A percentile compares a stretch with the other conserved stretches of the same genome.
Evolutionary conservation across 352 stramenopile species (phyloP).

Genomic region (Phytophthora litchii): DNA sequence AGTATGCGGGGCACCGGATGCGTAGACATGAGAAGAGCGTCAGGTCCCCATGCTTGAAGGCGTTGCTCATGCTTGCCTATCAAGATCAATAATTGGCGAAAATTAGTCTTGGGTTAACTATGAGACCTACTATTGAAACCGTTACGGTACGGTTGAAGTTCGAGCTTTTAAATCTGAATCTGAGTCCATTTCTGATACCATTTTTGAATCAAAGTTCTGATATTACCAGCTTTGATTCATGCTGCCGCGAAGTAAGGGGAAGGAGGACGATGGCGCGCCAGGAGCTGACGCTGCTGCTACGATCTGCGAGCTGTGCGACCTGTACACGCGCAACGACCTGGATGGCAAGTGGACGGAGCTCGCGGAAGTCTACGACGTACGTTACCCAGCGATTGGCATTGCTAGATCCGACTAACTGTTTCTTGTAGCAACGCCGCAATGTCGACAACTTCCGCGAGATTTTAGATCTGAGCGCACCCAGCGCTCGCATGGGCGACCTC

Average conservation of each 20-base stretch:
- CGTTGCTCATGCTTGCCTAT: slow-evolving; percentile 54
- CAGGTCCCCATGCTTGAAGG: slow-evolving; percentile 48
- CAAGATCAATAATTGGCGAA: too few species aligned
- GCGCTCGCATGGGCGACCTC: slow-evolving; percentile 60
- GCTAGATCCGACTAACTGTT: neutral
- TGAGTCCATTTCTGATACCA: too few species aligned
- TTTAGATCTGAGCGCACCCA: slow-evolving; percentile 68
- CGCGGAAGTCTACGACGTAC: slow-evolving; percentile 72
- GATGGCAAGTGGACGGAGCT: slow-evolving; percentile 76
- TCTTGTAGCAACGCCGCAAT: slow-evolving; percentile 70
- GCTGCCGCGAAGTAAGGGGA: slow-evolving; percentile 32
- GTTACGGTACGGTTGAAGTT: too few species aligned
- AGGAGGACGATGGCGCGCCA: slow-evolving; percentile 30
- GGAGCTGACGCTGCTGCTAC: slow-evolving; percentile 28
- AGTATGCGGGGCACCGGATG: slow-evolving; percentile 60
- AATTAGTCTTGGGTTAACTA: too few species aligned
- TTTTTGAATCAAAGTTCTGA: slow-evolving; percentile 6
- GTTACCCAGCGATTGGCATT: slow-evolving; percentile 9
- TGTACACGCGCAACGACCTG: slow-evolving; percentile 69
- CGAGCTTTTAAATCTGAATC: too few species aligned
- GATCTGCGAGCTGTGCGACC: slow-evolving; percentile 62
- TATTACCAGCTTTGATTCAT: slow-evolving; percentile 12
- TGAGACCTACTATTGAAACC: too few species aligned
- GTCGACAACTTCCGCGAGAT: slow-evolving; percentile 81
- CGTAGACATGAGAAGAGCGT: slow-evolving; percentile 63